Evolutionary conservation across 768 basidiomycete genomes (phyloP), one percentile per base, ranked within the genome.

Genomic region (Termitomyces sp.): DNA sequence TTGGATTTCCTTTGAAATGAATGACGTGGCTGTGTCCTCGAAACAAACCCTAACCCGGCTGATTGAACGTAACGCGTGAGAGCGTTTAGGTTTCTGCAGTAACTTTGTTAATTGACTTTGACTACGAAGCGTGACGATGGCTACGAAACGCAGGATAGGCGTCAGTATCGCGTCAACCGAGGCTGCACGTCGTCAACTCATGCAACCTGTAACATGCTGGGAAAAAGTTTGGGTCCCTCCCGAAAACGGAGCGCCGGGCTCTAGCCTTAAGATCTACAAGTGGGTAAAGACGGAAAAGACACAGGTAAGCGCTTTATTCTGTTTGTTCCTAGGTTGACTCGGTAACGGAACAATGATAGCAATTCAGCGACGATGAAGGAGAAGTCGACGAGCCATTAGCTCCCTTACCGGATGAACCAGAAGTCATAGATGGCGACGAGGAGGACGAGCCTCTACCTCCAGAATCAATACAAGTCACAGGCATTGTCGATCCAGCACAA

Each of bases 181-280:
- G 69, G 88, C 88, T 48, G 89, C 90, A 34, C 81, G 90, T 39
- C 81, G 90, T 58, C 87, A 90, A 70, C 77, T 92, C n/a, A 91
- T 92, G 87, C 88, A 90, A 66, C 91, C 91, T 7, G 91, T 92
- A n/a, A 82, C 79, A 28, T 89, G 86, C 62, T 94, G 90, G 91
- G 90, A 92, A 72, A 89, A 87, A 72, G 75, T 78, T 36, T 90
- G 88, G 88, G 76, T 81, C 12, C 69, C 77, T 13, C 81, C 86
- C 36, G 86, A 86, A 57, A 76, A 75, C 54, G 73, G 81, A 24
- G 64, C 81, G 18, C 69, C 82, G 26, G 81, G 81, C 28, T 81
- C 89, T 22, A 79, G 75, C 22, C 71, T 92, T 49, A 87, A 84
- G 65, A 77, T 91, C 24, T 82, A 79, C 65, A 87, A 85, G 67